Evolutionary conservation across 2,329 filamentous ascomycete species (phyloP), one percentile per base, ranked within the genome.

Genomic region (Aspergillus sp.): DNA sequence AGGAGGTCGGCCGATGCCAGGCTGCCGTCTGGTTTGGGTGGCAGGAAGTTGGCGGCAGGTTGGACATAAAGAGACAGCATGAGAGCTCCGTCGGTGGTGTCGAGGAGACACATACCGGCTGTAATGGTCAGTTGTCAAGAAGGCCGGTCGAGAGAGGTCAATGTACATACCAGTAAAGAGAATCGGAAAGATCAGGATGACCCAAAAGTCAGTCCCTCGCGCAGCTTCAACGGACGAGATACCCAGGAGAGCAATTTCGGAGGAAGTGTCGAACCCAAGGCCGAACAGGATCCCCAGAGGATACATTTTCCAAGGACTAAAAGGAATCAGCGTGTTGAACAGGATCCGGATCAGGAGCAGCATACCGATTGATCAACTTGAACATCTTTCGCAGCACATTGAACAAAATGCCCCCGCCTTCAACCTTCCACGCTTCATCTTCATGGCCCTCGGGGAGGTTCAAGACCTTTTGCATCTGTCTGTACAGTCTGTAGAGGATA

Each of bases 21-120:
- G 6, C 51, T 50, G 44, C 44, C 48, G 35, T 57, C 56, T 28
- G 49, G 52, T 41, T 64, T 62, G 2, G 56, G 44, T 0, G 64
- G 59, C 7, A 70, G 62, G 52, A 69, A 70, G 50, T 70, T 67
- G 9, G 60, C 54, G 19, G 69, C 66, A 2, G 70, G 71, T 48
- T 72, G 70, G 32, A 90, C 89, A 68, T 98, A 97, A 1, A 97
- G 74, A 0, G 85, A 83, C 80, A 95, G 90, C 90, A 97, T 97
- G 19, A 96, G 75, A 1, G 91, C 91, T 27, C 91, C 91, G 58
- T 97, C 93, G 0, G 83, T 85, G 0, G 90, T 96, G 67, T 97
- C 93, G 4, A 97, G 74, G 26, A 97, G 76, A 65, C 90, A 96
- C 93, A 98, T 97, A 48, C 88, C 93, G 1, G 86, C 88, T 84